Evolutionary conservation across 2,329 filamentous ascomycete species (phyloP), one percentile per base, ranked within the genome.

Genomic region (Pseudopithomyces chartarum): DNA sequence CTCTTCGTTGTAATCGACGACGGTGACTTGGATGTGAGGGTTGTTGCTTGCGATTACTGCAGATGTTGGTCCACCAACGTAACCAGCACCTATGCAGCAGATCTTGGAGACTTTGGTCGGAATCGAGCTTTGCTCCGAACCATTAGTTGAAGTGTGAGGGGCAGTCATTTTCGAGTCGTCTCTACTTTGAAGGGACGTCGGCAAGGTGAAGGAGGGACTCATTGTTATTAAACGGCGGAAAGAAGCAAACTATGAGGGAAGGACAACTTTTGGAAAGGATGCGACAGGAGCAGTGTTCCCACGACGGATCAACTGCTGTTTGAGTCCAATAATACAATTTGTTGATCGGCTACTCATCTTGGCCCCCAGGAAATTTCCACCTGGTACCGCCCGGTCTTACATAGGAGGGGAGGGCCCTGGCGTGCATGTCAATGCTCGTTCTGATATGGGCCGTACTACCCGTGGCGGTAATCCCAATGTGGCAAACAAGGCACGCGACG

Each of bases 41-140:
- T 91, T 91, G 63, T 91, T 84, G 67, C 86, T 84, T 20, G 90
- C 90, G 55, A 92, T 85, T 32, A 93, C 84, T 12, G 90, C 87
- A 20, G 88, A 88, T 36, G 89, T 92, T 46, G 90, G 90, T 2
- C 44, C 52, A 19, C 52, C 52, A 2, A 44, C 39, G n/a, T 43
- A 52, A 10, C 38, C 39, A 13, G 39, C 38, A n/a, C 49, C 49
- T 19, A 43, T 52, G 26, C 23, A 52, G 39, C 49, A 52, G 33
- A 52, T 44, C 13, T 43, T 44, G 12, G 6, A 34, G n/a, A 52
- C 33, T 2, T 13, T 44, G 6, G 20, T 40, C 5, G 29, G 11
- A 26, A 26, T 49, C 12, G 46, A 17, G 33, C n/a, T n/a, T n/a
- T 29, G 26, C 5, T 29, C 26, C 5, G 26, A 29, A 29, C 26